Evolutionary conservation across 306 rosid genomes (phyloP).

Genomic region (Mimosa pudica): DNA sequence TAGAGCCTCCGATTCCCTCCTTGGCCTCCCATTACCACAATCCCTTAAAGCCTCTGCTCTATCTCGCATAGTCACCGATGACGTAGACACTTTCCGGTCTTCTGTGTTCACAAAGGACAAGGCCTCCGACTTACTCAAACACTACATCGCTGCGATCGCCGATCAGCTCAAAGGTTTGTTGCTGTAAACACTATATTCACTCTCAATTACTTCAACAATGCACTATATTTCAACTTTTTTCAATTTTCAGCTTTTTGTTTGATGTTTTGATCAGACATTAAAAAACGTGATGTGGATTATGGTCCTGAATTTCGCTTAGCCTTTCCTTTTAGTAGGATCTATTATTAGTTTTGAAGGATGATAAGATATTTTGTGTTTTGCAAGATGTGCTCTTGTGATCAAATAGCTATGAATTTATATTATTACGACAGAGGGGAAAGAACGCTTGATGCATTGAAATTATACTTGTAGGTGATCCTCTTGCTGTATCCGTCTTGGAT

Average conservation of each 20-base stretch:
- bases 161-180: constrained; percentile 69
- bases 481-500: constrained; percentile 78
- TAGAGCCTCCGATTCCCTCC: constrained; percentile 54
- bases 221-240: neutral
- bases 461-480: constrained; percentile 66
- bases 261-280: constrained; percentile 14
- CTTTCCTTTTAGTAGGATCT: constrained; percentile 12
- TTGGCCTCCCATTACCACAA: constrained; percentile 64
- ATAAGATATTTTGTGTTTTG: neutral
- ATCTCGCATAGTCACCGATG: constrained; percentile 44
- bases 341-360: neutral
- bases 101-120: constrained; percentile 41
- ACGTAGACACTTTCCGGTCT: constrained; percentile 38
- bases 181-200: neutral
- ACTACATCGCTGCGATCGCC: constrained; percentile 77
- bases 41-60: constrained; percentile 60
- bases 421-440: constrained; percentile 9
- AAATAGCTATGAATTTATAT: constrained; percentile 5
- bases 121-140: constrained; percentile 51
- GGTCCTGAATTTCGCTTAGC: constrained; percentile 16
- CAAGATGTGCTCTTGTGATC: neutral
- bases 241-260: neutral
- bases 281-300: constrained; percentile 24
- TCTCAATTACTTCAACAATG: neutral
- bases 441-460: constrained; percentile 19